Conservation (phyloP, 441 rosid genomes). For the Mallotus repandus region DNA sequence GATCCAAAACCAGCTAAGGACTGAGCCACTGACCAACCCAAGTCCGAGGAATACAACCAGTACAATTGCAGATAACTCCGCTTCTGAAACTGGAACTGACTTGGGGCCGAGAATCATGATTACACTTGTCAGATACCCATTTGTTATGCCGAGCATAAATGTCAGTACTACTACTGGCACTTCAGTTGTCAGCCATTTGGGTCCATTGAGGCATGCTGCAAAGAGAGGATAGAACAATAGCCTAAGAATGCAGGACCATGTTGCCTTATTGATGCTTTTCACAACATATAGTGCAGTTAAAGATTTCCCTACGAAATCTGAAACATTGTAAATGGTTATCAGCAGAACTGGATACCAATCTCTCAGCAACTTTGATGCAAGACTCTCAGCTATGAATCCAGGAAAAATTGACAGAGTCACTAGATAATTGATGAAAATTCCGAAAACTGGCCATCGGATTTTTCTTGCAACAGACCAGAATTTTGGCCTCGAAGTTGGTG, state of each 20-base stretch:
- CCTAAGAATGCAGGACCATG: slow-evolving; percentile 63
- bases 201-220: slow-evolving; percentile 70
- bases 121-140: slow-evolving; percentile 80
- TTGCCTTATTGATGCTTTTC: slow-evolving; percentile 47
- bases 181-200: slow-evolving; percentile 69
- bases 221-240: slow-evolving; percentile 69
- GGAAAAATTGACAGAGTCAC: slow-evolving; percentile 86
- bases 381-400: slow-evolving; percentile 69
- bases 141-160: slow-evolving; percentile 64
- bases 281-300: slow-evolving; percentile 56
- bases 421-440: slow-evolving; percentile 51
- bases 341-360: slow-evolving; percentile 87
- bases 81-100: slow-evolving; percentile 58
- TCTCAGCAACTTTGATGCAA: slow-evolving; percentile 47
- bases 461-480: slow-evolving; percentile 54
- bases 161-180: slow-evolving; percentile 54
- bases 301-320: slow-evolving; percentile 79
- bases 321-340: slow-evolving; percentile 63
- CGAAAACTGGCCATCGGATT: slow-evolving; percentile 52
- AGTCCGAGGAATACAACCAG: slow-evolving; percentile 70
- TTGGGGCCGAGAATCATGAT: slow-evolving; percentile 77
- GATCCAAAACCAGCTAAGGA: slow-evolving; percentile 84
- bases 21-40: slow-evolving; percentile 71
- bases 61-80: slow-evolving; percentile 71
- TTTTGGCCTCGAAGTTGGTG: slow-evolving; percentile 33